Evolutionary conservation across 768 basidiomycete genomes (phyloP), one percentile per base, ranked within the genome.

Genomic region (Lactifluus piperatus): DNA sequence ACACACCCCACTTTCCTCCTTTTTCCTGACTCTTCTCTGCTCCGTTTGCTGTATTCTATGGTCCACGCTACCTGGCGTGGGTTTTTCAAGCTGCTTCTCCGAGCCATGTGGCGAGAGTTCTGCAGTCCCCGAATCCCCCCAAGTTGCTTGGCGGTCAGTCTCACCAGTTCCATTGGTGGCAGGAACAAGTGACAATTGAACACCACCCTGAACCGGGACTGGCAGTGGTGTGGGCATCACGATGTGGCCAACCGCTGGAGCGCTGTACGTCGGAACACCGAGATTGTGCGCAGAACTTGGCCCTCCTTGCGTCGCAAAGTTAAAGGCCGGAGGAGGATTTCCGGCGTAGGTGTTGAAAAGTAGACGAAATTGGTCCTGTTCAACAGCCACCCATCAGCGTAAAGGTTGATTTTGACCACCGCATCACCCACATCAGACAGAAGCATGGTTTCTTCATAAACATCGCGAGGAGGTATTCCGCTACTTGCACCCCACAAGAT

Each of bases 1-100:
- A 36, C 60, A 61, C 5, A 11, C 18, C 1, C 60, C 60, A 5
- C 50, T 20, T 32, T 61, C 60, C 29, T 61, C 60, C 44, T 32
- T 61, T 30, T 39, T 56, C 18, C 45, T 52, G 6, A 18, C 0
- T 30, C 22, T 56, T 44, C 20, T 56, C 10, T 24, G 49, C 24
- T 26, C 32, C 20, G 5, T 22, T 22, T n/a, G 34, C 44, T 18
- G 41, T 14, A 22, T 24, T 1, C n/a, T 41, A 22, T 7, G 4
- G 13, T 26, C 30, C 26, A 47, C 14, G 5, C 14, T 24, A 22
- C 50, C 13, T 41, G 49, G 20, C 2, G 22, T 10, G 13, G 26
- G 32, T 47, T 2, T 50, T 44, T 55, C 48, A 18, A n/a, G 8
- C 24, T 39, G 59, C 9, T 18, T 36, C 13, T 56, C 45, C 7